These are phyloP conservation scores for Stramenopiles sp. DNA, from an alignment of 352 stramenopile genomes.

Conservation along the genomic window DNA sequence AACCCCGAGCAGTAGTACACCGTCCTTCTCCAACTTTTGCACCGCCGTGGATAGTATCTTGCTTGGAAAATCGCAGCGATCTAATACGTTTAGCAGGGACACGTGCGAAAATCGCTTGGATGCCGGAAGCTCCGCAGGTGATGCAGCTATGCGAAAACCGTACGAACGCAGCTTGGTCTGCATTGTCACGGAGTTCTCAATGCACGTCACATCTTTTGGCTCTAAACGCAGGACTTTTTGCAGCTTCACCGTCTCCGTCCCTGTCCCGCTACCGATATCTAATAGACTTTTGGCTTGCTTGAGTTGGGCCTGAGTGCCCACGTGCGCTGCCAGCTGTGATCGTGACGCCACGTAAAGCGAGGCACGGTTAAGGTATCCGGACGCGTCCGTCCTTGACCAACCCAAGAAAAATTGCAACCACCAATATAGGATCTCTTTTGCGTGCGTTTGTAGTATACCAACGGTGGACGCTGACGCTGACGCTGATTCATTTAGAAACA, in stretches of 20 bases:
- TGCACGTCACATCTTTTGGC: neutral
- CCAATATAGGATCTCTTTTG: conserved; percentile 12
- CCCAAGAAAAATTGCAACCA: conserved; percentile 12
- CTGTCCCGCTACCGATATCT: conserved; percentile 15
- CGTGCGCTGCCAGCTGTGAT: neutral
- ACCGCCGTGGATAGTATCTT: conserved; percentile 1
- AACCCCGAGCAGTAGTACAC: conserved; percentile 11
- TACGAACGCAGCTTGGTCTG: neutral
- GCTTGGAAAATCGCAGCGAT: conserved; percentile 13
- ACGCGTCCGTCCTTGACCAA: conserved; percentile 14
- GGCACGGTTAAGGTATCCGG: conserved; percentile 1
- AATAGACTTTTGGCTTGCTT: conserved; percentile 4
- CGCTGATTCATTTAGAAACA: neutral
- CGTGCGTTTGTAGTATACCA: neutral
- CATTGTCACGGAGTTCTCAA: conserved; percentile 15
- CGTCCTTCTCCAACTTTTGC: neutral
- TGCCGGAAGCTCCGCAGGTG: neutral
- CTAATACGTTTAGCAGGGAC: conserved; percentile 18
- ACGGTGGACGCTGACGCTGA: neutral
- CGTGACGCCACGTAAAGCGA: conserved; percentile 16
- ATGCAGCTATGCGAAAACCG: neutral
- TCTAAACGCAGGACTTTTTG: neutral
- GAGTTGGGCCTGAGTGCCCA: neutral
- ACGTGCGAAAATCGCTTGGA: conserved; percentile 3
- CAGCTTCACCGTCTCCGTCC: conserved; percentile 16